These are phyloP conservation scores for Tricholoma flavovirens DNA, from an alignment of 768 basidiomycete genomes.

Conservation along the genomic window DNA sequence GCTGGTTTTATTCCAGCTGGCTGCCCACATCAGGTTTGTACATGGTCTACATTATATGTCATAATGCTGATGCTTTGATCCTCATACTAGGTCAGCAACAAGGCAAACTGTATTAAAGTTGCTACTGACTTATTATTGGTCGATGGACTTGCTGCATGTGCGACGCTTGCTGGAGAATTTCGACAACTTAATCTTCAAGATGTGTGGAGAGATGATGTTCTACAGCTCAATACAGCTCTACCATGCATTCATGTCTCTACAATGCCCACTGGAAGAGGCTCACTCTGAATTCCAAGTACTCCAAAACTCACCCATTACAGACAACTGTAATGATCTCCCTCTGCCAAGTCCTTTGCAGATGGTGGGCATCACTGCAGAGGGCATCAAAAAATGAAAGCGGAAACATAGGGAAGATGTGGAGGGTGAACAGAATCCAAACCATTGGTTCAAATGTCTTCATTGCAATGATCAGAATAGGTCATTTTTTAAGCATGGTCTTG, in stretches of 20 bases:
- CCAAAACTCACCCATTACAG: too few relatives aligned
- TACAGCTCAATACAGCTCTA: conserved; percentile 48
- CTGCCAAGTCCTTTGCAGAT: not conserved
- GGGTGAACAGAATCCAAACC: not conserved
- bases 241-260: not conserved
- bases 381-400: not conserved
- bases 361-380: not conserved
- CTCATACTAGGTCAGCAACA: conserved; percentile 73
- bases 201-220: conserved; percentile 88
- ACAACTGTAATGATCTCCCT: not conserved
- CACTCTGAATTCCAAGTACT: not conserved
- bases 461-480: not conserved
- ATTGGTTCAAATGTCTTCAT: not conserved
- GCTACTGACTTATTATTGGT: conserved; percentile 91
- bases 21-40: conserved; percentile 75
- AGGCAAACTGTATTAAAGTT: conserved; percentile 90
- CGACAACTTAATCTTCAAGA: conserved; percentile 77
- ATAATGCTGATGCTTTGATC: conserved; percentile 34
- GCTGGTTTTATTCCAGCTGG: too few relatives aligned
- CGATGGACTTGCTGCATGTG: conserved; percentile 82
- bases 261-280: not conserved
- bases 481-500: not conserved
- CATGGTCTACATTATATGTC: not conserved
- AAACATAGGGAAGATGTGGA: too few relatives aligned
- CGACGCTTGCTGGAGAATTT: conserved; percentile 80